A percentile compares a stretch with the other conserved stretches of the same genome.
These are phyloP conservation scores for Talaromyces sp. DNA, from an alignment of 2,329 filamentous ascomycete genomes.

Conservation along the genomic window DNA sequence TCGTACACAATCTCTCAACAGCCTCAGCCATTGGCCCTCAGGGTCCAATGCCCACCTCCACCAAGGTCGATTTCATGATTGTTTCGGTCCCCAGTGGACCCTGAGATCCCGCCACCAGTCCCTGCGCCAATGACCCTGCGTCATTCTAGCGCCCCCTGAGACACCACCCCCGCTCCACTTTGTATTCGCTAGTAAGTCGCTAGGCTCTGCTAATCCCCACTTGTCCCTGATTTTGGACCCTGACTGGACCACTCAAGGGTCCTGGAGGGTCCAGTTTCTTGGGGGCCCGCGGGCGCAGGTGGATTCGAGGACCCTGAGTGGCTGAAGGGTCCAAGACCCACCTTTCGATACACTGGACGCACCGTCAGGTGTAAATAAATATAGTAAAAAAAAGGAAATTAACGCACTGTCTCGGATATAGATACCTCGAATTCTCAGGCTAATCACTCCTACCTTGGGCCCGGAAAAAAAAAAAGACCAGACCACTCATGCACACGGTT, in stretches of 20 bases:
- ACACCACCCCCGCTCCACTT: constrained; percentile 5
- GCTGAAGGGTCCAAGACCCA: constrained; percentile 3
- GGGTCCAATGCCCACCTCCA: constrained; percentile 5
- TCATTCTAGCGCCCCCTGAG: constrained; percentile 2
- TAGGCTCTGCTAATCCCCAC: neutral
- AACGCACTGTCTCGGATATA: neutral
- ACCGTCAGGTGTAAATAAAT: neutral
- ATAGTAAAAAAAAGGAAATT: neutral
- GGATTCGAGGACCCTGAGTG: constrained; percentile 6
- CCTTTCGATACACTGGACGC: neutral
- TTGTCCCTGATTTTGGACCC: neutral
- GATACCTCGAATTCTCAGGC: neutral
- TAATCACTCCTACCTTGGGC: no score
- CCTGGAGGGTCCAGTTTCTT: constrained; percentile 1
- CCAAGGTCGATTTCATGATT: neutral
- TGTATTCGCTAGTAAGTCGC: constrained; percentile 7
- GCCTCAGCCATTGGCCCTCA: constrained; percentile 7
- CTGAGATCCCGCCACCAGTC: neutral
- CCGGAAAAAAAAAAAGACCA: no score
- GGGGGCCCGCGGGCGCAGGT: neutral
- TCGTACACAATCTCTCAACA: no score
- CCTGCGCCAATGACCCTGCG: constrained; percentile 6
- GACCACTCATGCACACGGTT: neutral
- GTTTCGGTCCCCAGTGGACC: constrained; percentile 7
- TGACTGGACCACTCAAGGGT: constrained; percentile 3